phyloP scores from a whole-genome alignment of 768 basidiomycete genomes.

The Chalciporus sphaerocephalus region DNA sequence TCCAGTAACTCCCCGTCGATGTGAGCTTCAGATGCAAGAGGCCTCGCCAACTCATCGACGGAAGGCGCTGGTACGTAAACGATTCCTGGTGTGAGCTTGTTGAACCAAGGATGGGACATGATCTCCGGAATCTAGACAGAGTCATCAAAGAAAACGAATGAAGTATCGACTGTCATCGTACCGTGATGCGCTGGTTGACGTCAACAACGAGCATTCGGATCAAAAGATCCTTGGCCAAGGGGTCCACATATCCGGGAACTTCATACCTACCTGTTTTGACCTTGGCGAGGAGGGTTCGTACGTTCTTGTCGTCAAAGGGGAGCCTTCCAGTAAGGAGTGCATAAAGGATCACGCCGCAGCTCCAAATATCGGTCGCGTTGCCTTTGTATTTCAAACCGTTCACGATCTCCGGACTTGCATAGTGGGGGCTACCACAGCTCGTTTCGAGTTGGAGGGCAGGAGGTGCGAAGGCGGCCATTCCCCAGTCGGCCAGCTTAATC shows the following conservation, averaged over 20 bases:
- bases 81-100: constrained; percentile 46
- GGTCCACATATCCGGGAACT: constrained; percentile 76
- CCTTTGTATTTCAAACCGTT: constrained; percentile 87
- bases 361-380: constrained; percentile 92
- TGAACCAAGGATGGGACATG: constrained; percentile 79
- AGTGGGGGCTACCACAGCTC: constrained; percentile 94
- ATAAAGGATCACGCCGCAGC: constrained; percentile 90
- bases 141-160: constrained; percentile 3
- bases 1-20: constrained; percentile 76
- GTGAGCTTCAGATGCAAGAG: constrained; percentile 60
- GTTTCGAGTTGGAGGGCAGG: constrained; percentile 85
- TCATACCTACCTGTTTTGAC: constrained; percentile 85
- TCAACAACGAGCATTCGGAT: constrained; percentile 87
- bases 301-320: constrained; percentile 91
- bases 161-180: constrained; percentile 33
- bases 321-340: constrained; percentile 86
- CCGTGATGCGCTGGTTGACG: constrained; percentile 73
- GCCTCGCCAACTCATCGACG: constrained; percentile 62
- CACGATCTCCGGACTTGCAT: constrained; percentile 95
- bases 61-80: constrained; percentile 52
- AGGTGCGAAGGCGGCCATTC: constrained; percentile 94
- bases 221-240: constrained; percentile 81
- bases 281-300: constrained; percentile 70
- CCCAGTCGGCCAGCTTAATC: constrained; percentile 97
- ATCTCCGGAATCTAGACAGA: constrained; percentile 76